These are phyloP conservation scores for Lasiodiplodia hormozganensis DNA, from an alignment of 2,329 filamentous ascomycete species.

Conservation along the genomic window DNA sequence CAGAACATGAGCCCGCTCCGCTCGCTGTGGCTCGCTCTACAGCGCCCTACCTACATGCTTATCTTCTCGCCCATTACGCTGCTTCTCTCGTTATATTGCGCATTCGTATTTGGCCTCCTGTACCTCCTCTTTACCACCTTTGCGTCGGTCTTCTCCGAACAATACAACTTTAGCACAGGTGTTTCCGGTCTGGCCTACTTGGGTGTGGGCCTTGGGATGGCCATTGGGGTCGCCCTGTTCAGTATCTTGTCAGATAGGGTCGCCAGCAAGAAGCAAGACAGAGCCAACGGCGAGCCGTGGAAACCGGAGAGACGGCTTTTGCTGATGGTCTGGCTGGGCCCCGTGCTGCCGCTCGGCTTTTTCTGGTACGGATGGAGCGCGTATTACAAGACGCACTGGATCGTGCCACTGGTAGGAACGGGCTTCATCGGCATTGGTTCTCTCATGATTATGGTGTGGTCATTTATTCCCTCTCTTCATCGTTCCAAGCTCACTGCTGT, in stretches of 20 bases:
- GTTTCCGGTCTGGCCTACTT: conserved; percentile 21
- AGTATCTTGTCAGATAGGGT: conserved; percentile 14
- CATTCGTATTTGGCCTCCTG: conserved; percentile 32
- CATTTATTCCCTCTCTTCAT: neutral
- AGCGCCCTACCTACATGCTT: conserved; percentile 38
- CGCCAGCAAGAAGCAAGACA: conserved; percentile 11
- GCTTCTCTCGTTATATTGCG: conserved; percentile 29
- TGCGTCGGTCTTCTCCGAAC: conserved; percentile 25
- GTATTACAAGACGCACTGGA: neutral
- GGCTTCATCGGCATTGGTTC: too few relatives aligned
- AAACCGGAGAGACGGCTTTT: conserved; percentile 30
- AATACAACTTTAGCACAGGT: conserved; percentile 15
- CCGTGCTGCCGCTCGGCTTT: conserved; percentile 45
- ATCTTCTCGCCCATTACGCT: conserved; percentile 35
- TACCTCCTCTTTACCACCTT: conserved; percentile 35
- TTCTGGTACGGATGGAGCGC: conserved; percentile 49
- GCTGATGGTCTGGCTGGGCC: conserved; percentile 29
- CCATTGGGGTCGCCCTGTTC: neutral
- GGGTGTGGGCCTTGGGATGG: conserved; percentile 38
- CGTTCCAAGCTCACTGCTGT: neutral
- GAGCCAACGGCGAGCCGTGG: neutral
- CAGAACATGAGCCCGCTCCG: neutral
- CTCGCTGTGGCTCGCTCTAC: conserved; percentile 32
- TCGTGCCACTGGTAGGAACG: neutral
- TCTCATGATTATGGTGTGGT: neutral